Base-by-base conservation (phyloP, 225 moss, liverwort and hornwort genomes). In the Bryum argenteum region DNA sequence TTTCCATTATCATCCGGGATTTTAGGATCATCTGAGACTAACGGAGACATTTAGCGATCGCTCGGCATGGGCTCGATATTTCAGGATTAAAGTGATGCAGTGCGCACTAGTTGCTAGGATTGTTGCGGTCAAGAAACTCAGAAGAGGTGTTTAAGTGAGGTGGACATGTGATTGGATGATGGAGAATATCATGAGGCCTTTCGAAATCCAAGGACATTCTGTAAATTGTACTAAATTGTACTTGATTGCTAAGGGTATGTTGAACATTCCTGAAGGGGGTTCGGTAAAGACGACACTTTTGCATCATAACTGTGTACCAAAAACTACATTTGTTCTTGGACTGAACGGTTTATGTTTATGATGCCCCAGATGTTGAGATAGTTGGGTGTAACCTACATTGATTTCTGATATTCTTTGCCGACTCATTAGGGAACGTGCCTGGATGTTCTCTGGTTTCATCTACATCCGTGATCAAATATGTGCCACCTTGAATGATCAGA, bases 201-300 rank as follows among this genome's bases (percentile, higher is more conserved):
- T 8, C 14, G 60, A 60, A 37, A 3, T 60, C 39, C n/a, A 37
- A 60, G 39, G n/a, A 37, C 37, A 38, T 38, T 40, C 39, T 60
- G 18, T 59, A 59, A 59, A 11, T 40, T 40, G 61, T 39, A 60
- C 60, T 93, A 2, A 2, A 28, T 5, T 28, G 28, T 28, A 33
- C 33, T 5, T 4, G 33, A 33, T 6, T 33, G 1, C 33, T 33
- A 33, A 33, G 5, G 33, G 33, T 3, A 33, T 33, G 33, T 33
- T 33, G 33, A 33, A 4, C n/a, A n/a, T 10, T 61, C 5, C 11
- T 19, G 19, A 61, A 19, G 18, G 11, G 39, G 33, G 4, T 40
- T 41, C 3, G 19, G 9, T 41, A 11, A 61, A 41, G 17, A 11
- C 18, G 7, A n/a, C n/a, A 11, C 11, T 61, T 41, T 41, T 2